Conservation (phyloP, 2,329 filamentous ascomycete species). For the Fusarium verrucosum region DNA sequence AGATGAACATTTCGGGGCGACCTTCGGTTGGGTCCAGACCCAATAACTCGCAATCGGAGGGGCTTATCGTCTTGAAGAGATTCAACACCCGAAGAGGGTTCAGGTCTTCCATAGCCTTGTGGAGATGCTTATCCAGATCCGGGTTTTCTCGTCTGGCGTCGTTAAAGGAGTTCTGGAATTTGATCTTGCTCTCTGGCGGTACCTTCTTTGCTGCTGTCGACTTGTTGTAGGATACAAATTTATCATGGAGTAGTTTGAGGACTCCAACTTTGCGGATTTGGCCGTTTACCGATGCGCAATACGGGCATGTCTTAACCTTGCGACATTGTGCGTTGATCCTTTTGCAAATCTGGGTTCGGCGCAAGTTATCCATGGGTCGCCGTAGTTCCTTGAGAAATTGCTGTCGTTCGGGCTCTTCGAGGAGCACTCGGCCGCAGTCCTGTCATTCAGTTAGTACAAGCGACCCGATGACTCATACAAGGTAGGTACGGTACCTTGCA, state of each 20-base stretch:
- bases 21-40: conserved; percentile 88
- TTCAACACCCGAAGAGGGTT: conserved; percentile 90
- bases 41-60: conserved; percentile 88
- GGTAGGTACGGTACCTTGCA: conserved; percentile 70
- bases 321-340: conserved; percentile 88
- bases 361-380: conserved; percentile 85
- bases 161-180: conserved; percentile 86
- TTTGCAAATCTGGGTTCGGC: conserved; percentile 84
- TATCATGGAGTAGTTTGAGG: conserved; percentile 95
- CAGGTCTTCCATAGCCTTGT: conserved; percentile 92
- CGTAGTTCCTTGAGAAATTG: conserved; percentile 82
- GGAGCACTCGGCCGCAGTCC: conserved; percentile 84
- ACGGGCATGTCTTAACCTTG: conserved; percentile 83
- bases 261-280: conserved; percentile 91
- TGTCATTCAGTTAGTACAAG: conserved; percentile 45
- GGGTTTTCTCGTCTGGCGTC: conserved; percentile 79
- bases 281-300: conserved; percentile 85
- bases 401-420: conserved; percentile 82
- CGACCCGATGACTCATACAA: no score
- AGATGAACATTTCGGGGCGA: conserved; percentile 95
- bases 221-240: conserved; percentile 86
- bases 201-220: conserved; percentile 88
- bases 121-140: conserved; percentile 89
- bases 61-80: conserved; percentile 87
- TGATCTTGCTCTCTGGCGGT: conserved; percentile 80